Evolutionary conservation across 768 basidiomycete genomes (phyloP), one percentile per base, ranked within the genome.

Genomic region (Lentinula boryana): DNA sequence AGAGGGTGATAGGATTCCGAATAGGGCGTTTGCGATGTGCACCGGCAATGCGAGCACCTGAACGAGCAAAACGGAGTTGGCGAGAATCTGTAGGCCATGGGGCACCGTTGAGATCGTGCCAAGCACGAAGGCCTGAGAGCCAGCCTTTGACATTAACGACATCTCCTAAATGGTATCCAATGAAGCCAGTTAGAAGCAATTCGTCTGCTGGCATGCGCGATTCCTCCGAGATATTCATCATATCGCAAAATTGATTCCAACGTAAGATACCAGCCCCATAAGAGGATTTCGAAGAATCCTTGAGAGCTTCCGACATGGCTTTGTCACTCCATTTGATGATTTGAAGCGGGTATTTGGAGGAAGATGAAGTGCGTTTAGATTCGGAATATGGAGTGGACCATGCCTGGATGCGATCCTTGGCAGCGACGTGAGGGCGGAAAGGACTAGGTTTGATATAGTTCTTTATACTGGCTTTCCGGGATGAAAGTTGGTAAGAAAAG

Each of bases 41-140:
- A 1, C 61, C 72, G 40, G 32, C 71, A 67, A 56, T 62, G 52
- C 62, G 74, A 64, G 51, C 49, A 60, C 4, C 71, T 62, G 0
- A 68, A 23, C 8, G 49, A 43, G 50, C 63, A 1, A 66, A 62
- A 0, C 61, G 64, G 0, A 70, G 54, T 1, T 67, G 16, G 5
- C 15, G 60, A 0, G 71, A 66, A 10, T 69, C 69, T 1, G 74
- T 73, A 18, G 63, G n/a, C 79, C 78, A 80, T 0, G 62, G 65
- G 1, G 76, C 76, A 4, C 68, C 59, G 33, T 76, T 65, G 12
- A 71, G 5, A 2, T 68, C 40, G 53, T 80, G 77, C 76, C 77
- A 81, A 4, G 66, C 66, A 0, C 70, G 62, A 0, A 80, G 21
- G 1, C 73, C 73, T 0, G 73, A 68, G 1, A 79, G 38, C 77